These are phyloP conservation scores for Cryptococcus amylolentus DNA, from an alignment of 1,284 basidiomycete genomes.

Conservation along the genomic window DNA sequence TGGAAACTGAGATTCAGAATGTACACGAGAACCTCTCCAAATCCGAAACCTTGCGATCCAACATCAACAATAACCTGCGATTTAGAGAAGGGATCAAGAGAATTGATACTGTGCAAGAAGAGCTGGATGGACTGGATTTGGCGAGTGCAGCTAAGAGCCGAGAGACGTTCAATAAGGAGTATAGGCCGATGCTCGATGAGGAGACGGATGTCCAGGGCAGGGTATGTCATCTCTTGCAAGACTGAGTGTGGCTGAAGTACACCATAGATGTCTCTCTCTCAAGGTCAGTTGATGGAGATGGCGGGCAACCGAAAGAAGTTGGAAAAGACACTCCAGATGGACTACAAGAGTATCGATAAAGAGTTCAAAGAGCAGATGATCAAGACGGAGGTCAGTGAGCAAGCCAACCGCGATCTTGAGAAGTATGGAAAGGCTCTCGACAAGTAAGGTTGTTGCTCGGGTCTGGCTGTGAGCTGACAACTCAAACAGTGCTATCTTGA, in stretches of 20 bases:
- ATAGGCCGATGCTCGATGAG: slow-evolving; percentile 61
- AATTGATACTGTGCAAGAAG: slow-evolving; percentile 63
- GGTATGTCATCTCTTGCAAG: slow-evolving; percentile 52
- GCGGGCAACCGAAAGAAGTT: slow-evolving; percentile 64
- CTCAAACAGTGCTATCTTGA: slow-evolving; percentile 83
- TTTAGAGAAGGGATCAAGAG: slow-evolving; percentile 67
- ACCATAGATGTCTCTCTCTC: not conserved
- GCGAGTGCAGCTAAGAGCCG: slow-evolving; percentile 75
- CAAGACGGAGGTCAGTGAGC: slow-evolving; percentile 92
- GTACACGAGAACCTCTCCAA: slow-evolving; percentile 55
- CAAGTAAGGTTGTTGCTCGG: slow-evolving; percentile 59
- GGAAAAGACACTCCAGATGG: slow-evolving; percentile 67
- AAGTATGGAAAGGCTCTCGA: slow-evolving; percentile 96
- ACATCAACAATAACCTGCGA: slow-evolving; percentile 81
- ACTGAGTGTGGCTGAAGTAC: not conserved
- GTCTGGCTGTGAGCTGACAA: not conserved
- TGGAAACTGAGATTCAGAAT: slow-evolving; percentile 56
- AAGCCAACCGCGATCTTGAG: slow-evolving; percentile 91
- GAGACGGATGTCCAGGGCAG: slow-evolving; percentile 55
- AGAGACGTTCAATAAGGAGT: slow-evolving; percentile 78
- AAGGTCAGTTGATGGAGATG: slow-evolving; percentile 74
- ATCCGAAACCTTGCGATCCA: slow-evolving; percentile 64
- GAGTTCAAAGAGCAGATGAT: slow-evolving; percentile 86
- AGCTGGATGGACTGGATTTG: slow-evolving; percentile 73
- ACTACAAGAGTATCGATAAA: slow-evolving; percentile 83